Percentiles rank a stretch among this genome's conserved stretches.
phyloP scores from a whole-genome alignment of 208 protist species.

The Trypanosoma theileri region DNA sequence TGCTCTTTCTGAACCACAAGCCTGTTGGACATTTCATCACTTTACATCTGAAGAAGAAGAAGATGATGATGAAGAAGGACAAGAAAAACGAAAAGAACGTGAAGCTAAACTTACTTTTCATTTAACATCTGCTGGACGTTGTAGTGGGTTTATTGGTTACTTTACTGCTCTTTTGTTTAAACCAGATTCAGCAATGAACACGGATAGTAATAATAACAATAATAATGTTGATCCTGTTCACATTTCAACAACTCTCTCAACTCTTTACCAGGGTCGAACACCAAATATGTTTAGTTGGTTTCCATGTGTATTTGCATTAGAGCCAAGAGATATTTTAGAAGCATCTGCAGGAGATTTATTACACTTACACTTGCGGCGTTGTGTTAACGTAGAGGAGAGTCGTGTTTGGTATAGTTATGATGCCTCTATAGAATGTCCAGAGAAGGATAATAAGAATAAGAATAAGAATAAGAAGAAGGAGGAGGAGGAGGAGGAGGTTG shows the following conservation, averaged over 20 bases:
- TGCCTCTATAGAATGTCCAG: neutral
- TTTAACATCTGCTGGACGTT: slow-evolving; percentile 36
- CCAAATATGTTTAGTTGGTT: slow-evolving; percentile 88
- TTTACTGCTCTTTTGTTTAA: slow-evolving; percentile 72
- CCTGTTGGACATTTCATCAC: slow-evolving; percentile 84
- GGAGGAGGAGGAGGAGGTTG: neutral
- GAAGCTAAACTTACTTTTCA: slow-evolving; percentile 43
- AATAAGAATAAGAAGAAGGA: too few relatives aligned
- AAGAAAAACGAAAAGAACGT: slow-evolving; percentile 28
- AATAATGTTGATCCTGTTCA: slow-evolving; percentile 6
- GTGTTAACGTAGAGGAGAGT: slow-evolving; percentile 21
- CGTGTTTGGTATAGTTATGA: slow-evolving; percentile 83
- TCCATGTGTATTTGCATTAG: slow-evolving; percentile 66
- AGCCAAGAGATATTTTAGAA: slow-evolving; percentile 48
- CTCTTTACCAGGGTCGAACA: slow-evolving; percentile 37
- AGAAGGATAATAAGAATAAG: too few relatives aligned
- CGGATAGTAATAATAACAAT: slow-evolving; percentile 8
- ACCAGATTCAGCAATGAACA: neutral
- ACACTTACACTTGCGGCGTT: slow-evolving; percentile 40
- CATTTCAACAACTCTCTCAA: slow-evolving; percentile 23
- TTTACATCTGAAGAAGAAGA: slow-evolving; percentile 12
- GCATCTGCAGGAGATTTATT: slow-evolving; percentile 27
- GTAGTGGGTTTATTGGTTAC: slow-evolving; percentile 69
- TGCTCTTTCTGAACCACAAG: slow-evolving; percentile 51
- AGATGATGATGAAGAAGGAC: neutral